Evolutionary conservation across 805 yeast genomes (phyloP).

Genomic region (Zygosaccharomyces kombuchaensis): DNA sequence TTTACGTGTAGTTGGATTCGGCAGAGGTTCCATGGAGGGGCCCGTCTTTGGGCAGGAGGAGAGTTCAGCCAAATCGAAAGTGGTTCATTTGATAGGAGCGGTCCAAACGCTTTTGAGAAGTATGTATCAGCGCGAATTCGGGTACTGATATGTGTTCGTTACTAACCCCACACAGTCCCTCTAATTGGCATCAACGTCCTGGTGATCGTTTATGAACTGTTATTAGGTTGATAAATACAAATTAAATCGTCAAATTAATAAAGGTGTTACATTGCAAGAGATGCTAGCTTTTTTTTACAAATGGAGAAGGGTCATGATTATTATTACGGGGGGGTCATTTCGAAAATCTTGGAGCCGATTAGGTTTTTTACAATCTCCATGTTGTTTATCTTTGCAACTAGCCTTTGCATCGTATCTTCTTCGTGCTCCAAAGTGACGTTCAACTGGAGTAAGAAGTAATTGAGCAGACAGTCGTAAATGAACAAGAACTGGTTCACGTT

Average conservation of each 20-base stretch:
- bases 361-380: slow-evolving; percentile 9
- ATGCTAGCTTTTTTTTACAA: not conserved
- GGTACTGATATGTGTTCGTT: slow-evolving; percentile 3
- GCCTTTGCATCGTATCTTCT: slow-evolving; percentile 7
- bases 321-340: slow-evolving; percentile 6
- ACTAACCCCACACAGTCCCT: slow-evolving; percentile 43
- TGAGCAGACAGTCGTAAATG: slow-evolving; percentile 58
- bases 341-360: slow-evolving; percentile 10
- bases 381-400: slow-evolving; percentile 13
- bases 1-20: slow-evolving; percentile 41
- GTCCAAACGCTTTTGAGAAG: slow-evolving; percentile 69
- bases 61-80: slow-evolving; percentile 50
- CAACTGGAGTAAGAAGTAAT: slow-evolving; percentile 25
- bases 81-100: slow-evolving; percentile 65
- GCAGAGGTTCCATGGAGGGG: slow-evolving; percentile 36
- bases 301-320: not conserved
- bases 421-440: slow-evolving; percentile 10
- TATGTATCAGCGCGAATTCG: slow-evolving; percentile 30
- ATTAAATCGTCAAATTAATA: not conserved
- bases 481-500: slow-evolving; percentile 67
- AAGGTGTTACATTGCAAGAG: slow-evolving; percentile 5
- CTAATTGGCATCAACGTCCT: slow-evolving; percentile 61
- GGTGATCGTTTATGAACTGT: slow-evolving; percentile 65
- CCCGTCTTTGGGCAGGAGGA: slow-evolving; percentile 46
- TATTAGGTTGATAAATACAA: slow-evolving; percentile 48